phyloP scores from a whole-genome alignment of 2,329 filamentous ascomycete species.

The Metarhizium rileyi region DNA sequence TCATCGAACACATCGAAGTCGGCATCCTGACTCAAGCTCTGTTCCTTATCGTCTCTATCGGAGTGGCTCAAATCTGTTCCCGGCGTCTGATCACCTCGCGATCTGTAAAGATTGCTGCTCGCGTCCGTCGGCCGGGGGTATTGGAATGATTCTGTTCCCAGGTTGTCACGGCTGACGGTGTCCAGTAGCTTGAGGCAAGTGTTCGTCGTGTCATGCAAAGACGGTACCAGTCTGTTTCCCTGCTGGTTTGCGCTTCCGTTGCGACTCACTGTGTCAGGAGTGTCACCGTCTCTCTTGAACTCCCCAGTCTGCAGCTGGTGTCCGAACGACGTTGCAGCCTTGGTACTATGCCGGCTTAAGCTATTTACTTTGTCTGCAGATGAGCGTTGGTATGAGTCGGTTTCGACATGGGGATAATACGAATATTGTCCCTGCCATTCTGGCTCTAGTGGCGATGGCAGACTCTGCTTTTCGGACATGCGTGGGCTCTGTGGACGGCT shows the following conservation, averaged over 20 bases:
- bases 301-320: background rate
- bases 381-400: slow-evolving; percentile 33
- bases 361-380: slow-evolving; percentile 25
- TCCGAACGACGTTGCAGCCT: background rate
- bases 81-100: slow-evolving; percentile 13
- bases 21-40: slow-evolving; percentile 35
- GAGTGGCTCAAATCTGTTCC: slow-evolving; percentile 23
- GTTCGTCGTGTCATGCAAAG: background rate
- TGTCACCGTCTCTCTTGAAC: background rate
- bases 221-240: background rate
- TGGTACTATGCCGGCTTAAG: background rate
- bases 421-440: slow-evolving; percentile 49
- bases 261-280: background rate
- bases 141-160: background rate
- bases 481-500: slow-evolving; percentile 38
- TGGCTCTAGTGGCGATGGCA: slow-evolving; percentile 42
- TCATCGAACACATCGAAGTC: slow-evolving; percentile 48
- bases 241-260: background rate
- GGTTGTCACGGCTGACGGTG: background rate
- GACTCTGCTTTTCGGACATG: slow-evolving; percentile 48
- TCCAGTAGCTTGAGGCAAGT: background rate
- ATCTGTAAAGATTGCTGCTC: background rate
- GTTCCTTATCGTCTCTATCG: slow-evolving; percentile 27
- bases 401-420: slow-evolving; percentile 36
- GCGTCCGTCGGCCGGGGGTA: slow-evolving; percentile 1